Base-by-base conservation (phyloP, 208 protist genomes). In the Cochliopodium minus region DNA sequence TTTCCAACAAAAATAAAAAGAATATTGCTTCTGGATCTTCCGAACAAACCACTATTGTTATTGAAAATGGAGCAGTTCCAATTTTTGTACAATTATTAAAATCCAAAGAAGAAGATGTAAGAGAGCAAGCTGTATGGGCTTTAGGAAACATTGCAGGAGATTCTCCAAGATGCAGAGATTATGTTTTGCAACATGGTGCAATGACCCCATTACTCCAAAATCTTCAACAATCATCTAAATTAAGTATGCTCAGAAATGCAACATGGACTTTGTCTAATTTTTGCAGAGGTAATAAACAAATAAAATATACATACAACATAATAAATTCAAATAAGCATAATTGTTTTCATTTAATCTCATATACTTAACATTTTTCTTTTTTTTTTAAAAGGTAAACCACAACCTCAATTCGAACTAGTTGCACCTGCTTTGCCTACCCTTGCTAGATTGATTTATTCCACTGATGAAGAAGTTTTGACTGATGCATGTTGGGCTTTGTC, bases 131-230 rank as follows among this genome's bases (percentile, higher is more conserved):
- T n/a, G 83, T 93, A 15, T 98, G 93, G 93, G 92, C 92, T 9
- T 73, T 99, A 15, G 93, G 94, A 53, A 98, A 98, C 75, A 86
- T 99, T 64, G 91, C 91, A 17, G 95, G 95, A 50, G 94, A 99
- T 59, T 82, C 75, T 5, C 69, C 79, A 2, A 26, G 62, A 33
- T 93, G 70, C 65, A 79, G 94, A 25, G 87, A 99, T 66, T 61
- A 76, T 42, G 79, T 92, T 2, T 68, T 99, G 15, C 54, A 58
- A 29, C 42, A 71, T 30, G 77, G 74, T 33, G 83, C 72, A 0
- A 61, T 97, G 51, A 56, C 51, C 35, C 71, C 74, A 23, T 61
- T 97, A 20, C 56, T 93, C 2, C 26, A 78, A 40, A 54, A 83
- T 9, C 45, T 88, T 13, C 50, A 63, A 15, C 66, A 72, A 3